Conservation (phyloP, 73 alveolate species). For the Tetrahymena elliotti region DNA sequence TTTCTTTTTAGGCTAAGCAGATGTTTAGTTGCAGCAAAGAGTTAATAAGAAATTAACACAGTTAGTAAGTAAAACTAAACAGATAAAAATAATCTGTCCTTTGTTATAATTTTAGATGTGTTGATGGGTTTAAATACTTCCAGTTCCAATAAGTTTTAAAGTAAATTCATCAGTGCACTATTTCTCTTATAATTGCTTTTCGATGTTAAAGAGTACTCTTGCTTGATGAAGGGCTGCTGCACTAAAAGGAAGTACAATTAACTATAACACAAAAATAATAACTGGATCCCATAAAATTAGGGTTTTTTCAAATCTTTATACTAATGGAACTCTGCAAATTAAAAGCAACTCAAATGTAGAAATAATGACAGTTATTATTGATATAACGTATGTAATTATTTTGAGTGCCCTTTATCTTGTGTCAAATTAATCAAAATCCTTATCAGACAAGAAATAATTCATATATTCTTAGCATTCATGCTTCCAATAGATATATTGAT, state of each 20-base stretch:
- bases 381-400: background rate
- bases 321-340: background rate
- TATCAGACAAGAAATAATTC: background rate
- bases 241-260: background rate
- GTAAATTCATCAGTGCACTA: background rate
- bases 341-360: background rate
- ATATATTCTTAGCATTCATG: background rate
- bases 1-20: background rate
- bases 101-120: background rate
- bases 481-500: background rate
- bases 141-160: background rate
- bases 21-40: background rate
- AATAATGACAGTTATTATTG: background rate
- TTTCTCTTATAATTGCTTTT: background rate
- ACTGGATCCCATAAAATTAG: background rate
- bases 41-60: background rate
- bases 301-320: background rate
- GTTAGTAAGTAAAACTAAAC: background rate
- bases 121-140: background rate
- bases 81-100: background rate
- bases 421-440: background rate
- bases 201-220: background rate
- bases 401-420: background rate
- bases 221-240: background rate
- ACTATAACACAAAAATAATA: background rate